Percentiles rank a stretch among this genome's conserved stretches.
Conservation (phyloP, 176 grass and related monocot genomes). For the Carex scoparia region DNA sequence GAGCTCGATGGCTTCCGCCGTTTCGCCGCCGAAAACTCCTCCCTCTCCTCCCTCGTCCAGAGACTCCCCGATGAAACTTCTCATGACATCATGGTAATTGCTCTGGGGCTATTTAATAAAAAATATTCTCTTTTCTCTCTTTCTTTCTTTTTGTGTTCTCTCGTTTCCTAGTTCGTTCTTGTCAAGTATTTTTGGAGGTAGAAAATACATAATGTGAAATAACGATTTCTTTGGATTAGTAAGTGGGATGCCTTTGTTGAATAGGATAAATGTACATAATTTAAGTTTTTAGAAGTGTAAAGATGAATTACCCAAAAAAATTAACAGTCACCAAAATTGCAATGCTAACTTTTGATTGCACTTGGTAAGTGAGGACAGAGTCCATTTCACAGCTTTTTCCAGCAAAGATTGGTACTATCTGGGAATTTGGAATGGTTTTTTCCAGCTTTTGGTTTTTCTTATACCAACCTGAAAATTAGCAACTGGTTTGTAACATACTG, state of each 20-base stretch:
- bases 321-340: not conserved
- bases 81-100: slow-evolving; percentile 75
- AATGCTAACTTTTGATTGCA: not conserved
- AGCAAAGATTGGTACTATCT: not conserved
- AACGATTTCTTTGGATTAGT: not conserved
- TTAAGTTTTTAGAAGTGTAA: not conserved
- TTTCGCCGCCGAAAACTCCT: slow-evolving; percentile 65
- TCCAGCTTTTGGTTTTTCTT: not conserved
- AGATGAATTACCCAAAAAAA: not conserved
- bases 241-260: not conserved
- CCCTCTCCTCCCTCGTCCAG: slow-evolving; percentile 61
- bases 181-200: not conserved
- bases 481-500: not conserved
- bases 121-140: too few relatives aligned
- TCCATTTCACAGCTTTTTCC: not conserved
- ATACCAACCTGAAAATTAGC: not conserved
- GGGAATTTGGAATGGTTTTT: not conserved
- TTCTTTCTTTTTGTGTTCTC: not conserved
- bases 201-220: not conserved
- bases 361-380: not conserved
- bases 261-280: not conserved
- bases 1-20: slow-evolving; percentile 53
- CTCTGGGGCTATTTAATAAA: too few relatives aligned
- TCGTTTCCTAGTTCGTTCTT: not conserved
- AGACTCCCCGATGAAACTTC: slow-evolving; percentile 73